These are phyloP conservation scores for Golubevia sp. DNA, from an alignment of 1,284 basidiomycete genomes.

Conservation along the genomic window DNA sequence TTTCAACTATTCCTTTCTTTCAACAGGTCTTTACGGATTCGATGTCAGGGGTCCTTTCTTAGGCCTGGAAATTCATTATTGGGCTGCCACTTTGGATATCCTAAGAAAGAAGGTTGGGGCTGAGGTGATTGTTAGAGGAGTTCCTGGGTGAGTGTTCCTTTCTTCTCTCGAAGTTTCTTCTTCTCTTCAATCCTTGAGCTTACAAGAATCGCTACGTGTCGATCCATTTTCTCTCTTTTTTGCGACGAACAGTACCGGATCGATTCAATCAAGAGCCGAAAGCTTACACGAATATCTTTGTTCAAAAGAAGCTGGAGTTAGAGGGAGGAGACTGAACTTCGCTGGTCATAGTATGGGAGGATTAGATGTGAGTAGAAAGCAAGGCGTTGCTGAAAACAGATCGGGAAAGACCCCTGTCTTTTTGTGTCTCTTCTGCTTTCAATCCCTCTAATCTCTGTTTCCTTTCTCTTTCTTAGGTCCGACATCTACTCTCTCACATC, in stretches of 20 bases:
- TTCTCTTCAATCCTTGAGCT: slow-evolving; percentile 1
- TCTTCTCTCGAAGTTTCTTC: background rate
- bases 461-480: slow-evolving; percentile 25
- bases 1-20: background rate
- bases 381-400: too few relatives aligned
- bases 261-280: slow-evolving; percentile 80
- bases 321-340: slow-evolving; percentile 81
- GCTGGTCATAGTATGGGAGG: slow-evolving; percentile 90
- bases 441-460: background rate
- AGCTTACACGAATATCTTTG: slow-evolving; percentile 75
- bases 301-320: slow-evolving; percentile 67
- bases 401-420: too few relatives aligned
- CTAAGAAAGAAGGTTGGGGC: slow-evolving; percentile 82
- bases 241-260: slow-evolving; percentile 93
- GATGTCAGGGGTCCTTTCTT: slow-evolving; percentile 81
- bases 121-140: slow-evolving; percentile 91
- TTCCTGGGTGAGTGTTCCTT: slow-evolving; percentile 74
- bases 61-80: slow-evolving; percentile 79
- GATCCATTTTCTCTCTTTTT: background rate
- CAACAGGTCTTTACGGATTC: slow-evolving; percentile 89
- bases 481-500: slow-evolving; percentile 85
- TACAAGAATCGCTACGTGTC: too few relatives aligned
- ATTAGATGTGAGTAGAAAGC: slow-evolving; percentile 50
- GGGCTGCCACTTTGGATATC: slow-evolving; percentile 84
- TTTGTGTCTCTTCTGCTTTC: background rate